These are phyloP conservation scores for Pythium pyrilobum DNA, from an alignment of 352 stramenopile species.

Conservation along the genomic window DNA sequence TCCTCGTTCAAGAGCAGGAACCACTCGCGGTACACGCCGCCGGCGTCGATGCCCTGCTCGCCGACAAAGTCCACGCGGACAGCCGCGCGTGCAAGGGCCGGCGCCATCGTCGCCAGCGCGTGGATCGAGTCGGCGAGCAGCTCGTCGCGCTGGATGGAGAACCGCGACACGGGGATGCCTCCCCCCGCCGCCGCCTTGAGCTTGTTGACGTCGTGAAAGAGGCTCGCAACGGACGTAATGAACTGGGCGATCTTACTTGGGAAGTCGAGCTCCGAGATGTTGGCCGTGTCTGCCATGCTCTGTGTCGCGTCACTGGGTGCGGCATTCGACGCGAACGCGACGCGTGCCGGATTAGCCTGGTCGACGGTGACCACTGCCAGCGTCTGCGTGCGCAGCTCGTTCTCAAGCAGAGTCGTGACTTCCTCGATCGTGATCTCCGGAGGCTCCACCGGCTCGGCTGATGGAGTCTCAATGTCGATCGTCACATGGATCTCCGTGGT, in stretches of 20 bases:
- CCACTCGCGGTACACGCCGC: slow-evolving; percentile 75
- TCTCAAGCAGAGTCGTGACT: not conserved
- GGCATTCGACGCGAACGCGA: not conserved
- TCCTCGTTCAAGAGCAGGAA: slow-evolving; percentile 55
- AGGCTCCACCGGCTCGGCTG: not conserved
- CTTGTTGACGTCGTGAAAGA: slow-evolving; percentile 5
- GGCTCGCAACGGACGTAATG: slow-evolving; percentile 3
- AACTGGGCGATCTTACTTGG: slow-evolving; percentile 15
- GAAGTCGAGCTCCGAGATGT: slow-evolving; percentile 8
- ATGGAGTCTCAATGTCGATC: slow-evolving; percentile 3
- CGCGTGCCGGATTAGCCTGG: slow-evolving; percentile 1
- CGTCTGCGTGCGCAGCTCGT: not conserved
- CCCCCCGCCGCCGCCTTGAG: not conserved
- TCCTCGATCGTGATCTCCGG: not conserved
- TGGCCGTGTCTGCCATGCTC: not conserved
- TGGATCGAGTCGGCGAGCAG: slow-evolving; percentile 10
- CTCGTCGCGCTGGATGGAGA: slow-evolving; percentile 6
- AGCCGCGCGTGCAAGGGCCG: not conserved
- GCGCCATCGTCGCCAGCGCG: not conserved
- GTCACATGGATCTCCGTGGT: not conserved
- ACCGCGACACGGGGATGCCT: not conserved
- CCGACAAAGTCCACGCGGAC: slow-evolving; percentile 64
- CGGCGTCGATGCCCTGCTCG: slow-evolving; percentile 65
- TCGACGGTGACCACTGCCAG: not conserved
- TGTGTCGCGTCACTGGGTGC: not conserved